phyloP scores from a whole-genome alignment of 2,329 filamentous ascomycete genomes.

The Sphaerulina populicola region DNA sequence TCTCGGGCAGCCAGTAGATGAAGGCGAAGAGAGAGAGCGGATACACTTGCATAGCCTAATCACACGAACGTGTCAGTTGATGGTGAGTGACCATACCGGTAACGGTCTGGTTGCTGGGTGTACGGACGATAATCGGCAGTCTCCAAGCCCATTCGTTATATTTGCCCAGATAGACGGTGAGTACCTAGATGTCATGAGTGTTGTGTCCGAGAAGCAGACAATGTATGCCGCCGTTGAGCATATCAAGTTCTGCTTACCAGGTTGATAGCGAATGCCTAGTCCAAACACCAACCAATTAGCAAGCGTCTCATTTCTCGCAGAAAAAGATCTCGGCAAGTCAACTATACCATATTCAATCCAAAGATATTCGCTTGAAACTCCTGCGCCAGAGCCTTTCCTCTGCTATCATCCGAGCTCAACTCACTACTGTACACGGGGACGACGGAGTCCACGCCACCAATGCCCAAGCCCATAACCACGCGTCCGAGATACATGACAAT shows the following conservation, averaged over 20 bases:
- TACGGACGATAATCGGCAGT: conserved; percentile 46
- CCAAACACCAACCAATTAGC: background rate
- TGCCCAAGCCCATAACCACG: conserved; percentile 49
- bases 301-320: too few species aligned
- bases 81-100: background rate
- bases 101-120: background rate
- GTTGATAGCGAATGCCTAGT: conserved; percentile 50
- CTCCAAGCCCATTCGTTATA: conserved; percentile 54
- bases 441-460: conserved; percentile 53
- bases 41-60: conserved; percentile 48
- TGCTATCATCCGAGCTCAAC: conserved; percentile 48
- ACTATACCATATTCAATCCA: conserved; percentile 46
- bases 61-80: background rate
- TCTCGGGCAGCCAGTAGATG: conserved; percentile 49
- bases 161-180: conserved; percentile 49
- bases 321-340: background rate
- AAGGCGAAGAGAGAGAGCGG: conserved; percentile 48
- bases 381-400: conserved; percentile 52
- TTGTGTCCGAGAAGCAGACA: too few species aligned
- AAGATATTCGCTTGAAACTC: conserved; percentile 60
- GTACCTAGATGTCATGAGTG: conserved; percentile 20
- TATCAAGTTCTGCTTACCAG: conserved; percentile 25
- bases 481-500: conserved; percentile 45
- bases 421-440: conserved; percentile 55
- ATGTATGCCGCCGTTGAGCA: too few species aligned